Conservation (phyloP, 176 grass and related monocot genomes). For the Hsuehochloa calcarea region DNA sequence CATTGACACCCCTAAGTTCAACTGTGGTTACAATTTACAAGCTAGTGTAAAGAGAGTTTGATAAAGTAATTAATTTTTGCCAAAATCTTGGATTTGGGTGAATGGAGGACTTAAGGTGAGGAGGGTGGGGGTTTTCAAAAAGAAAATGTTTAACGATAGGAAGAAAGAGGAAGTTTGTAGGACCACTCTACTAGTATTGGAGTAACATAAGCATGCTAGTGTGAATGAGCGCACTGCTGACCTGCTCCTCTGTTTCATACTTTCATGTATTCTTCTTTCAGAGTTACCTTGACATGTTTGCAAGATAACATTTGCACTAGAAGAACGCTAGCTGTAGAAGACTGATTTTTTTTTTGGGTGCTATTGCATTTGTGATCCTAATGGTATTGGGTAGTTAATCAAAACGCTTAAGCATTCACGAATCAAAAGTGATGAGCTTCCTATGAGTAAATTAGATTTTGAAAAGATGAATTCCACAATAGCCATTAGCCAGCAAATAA, state of each 20-base stretch:
- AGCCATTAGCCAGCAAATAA: not conserved
- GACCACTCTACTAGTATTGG: not conserved
- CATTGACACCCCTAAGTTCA: no score
- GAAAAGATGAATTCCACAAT: not conserved
- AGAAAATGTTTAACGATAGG: not conserved
- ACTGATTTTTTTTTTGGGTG: not conserved
- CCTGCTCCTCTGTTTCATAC: not conserved
- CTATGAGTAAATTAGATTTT: not conserved
- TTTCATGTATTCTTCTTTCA: slow-evolving; percentile 8
- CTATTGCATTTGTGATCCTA: not conserved
- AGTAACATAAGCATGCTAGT: not conserved
- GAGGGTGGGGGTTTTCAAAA: not conserved
- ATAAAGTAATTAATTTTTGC: not conserved
- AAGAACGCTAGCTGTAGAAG: not conserved
- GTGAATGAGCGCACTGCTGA: not conserved
- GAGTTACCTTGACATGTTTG: not conserved
- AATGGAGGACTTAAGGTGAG: not conserved
- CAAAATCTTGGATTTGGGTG: not conserved
- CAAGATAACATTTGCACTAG: not conserved
- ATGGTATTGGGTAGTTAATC: not conserved
- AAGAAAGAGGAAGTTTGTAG: not conserved
- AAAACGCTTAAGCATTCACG: not conserved
- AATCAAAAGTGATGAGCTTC: not conserved
- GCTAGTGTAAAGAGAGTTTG: not conserved
- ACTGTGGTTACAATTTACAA: not conserved